Conservation (phyloP, 2,329 filamentous ascomycete genomes). For the Pestalotiopsis sp. region DNA sequence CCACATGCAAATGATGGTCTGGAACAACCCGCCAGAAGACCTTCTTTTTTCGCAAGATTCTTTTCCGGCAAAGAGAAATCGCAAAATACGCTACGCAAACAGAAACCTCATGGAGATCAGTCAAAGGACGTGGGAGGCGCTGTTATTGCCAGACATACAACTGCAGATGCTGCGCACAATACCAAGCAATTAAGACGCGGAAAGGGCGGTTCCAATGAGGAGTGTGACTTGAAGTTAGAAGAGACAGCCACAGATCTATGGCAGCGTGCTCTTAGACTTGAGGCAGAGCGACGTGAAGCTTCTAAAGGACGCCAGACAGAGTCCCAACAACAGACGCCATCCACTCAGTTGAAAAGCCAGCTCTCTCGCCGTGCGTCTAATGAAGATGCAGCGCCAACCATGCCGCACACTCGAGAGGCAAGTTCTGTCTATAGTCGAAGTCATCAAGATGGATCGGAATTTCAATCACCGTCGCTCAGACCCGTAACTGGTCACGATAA, state of each 20-base stretch:
- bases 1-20: slow-evolving; percentile 37
- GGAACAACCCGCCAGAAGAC: slow-evolving; percentile 14
- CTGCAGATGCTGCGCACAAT: slow-evolving; percentile 1
- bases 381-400: background rate
- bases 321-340: background rate
- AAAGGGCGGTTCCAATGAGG: background rate
- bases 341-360: background rate
- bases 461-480: background rate
- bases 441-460: background rate
- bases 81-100: slow-evolving; percentile 17
- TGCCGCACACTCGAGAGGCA: background rate
- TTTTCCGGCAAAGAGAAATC: slow-evolving; percentile 32
- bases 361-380: background rate
- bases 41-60: slow-evolving; percentile 36
- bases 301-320: background rate
- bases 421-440: slow-evolving; percentile 1
- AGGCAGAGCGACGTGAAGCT: slow-evolving; percentile 11
- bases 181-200: background rate
- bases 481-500: background rate
- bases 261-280: slow-evolving; percentile 15
- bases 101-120: slow-evolving; percentile 11
- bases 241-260: slow-evolving; percentile 13
- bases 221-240: slow-evolving; percentile 9
- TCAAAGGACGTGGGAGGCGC: slow-evolving; percentile 11
- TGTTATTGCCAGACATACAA: slow-evolving; percentile 1